Percentiles rank a stretch among this genome's conserved stretches.
These are phyloP conservation scores for Desmodesmus armatus DNA, from an alignment of 139 green algal species.

Conservation along the genomic window DNA sequence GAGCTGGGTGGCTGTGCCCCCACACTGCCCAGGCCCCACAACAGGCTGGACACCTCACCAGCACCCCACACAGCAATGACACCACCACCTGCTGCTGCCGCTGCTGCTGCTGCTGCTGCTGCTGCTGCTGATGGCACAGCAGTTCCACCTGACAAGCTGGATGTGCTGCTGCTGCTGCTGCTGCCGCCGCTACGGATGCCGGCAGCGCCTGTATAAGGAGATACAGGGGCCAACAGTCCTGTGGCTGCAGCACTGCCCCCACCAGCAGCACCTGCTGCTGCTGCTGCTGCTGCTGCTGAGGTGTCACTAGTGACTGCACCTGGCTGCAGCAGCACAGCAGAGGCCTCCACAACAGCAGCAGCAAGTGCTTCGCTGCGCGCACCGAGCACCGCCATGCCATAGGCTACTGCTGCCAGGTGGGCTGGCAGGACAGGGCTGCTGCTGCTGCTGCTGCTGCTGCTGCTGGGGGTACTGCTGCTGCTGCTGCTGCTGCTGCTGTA, in stretches of 20 bases:
- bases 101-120: background rate
- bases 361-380: background rate
- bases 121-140: background rate
- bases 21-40: constrained; percentile 41
- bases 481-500: constrained; percentile 7
- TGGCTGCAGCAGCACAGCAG: background rate
- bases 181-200: too few species aligned
- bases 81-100: background rate
- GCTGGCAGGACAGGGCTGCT: background rate
- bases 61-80: constrained; percentile 14
- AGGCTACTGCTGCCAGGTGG: constrained; percentile 12
- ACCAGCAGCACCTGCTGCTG: background rate
- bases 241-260: background rate
- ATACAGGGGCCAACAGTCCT: background rate
- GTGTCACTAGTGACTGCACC: background rate
- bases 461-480: background rate
- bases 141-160: too few species aligned
- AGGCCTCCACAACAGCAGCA: background rate
- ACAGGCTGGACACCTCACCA: constrained; percentile 19
- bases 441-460: background rate
- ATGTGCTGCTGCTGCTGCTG: constrained; percentile 3
- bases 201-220: too few species aligned
- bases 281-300: constrained; percentile 1
- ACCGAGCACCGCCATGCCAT: constrained; percentile 29
- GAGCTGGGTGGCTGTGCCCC: background rate